Evolutionary conservation across 2,329 filamentous ascomycete genomes (phyloP).

Genomic region (Colletotrichum sp.): DNA sequence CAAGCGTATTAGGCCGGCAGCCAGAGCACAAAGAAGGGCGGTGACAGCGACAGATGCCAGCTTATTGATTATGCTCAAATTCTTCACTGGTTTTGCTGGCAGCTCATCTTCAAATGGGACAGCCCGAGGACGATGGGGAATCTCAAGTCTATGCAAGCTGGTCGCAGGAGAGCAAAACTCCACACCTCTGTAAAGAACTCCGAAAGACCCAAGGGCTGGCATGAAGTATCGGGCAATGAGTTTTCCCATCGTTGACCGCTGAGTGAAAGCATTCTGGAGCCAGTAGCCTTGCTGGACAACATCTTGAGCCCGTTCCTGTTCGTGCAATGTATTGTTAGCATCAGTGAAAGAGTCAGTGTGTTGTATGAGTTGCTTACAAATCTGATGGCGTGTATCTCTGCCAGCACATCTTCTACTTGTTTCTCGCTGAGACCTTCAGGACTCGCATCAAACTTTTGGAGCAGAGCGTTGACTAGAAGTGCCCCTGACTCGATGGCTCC

Average conservation of each 20-base stretch:
- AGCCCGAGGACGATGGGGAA: background rate
- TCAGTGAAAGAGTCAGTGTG: background rate
- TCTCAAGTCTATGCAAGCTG: background rate
- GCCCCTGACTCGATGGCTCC: slow-evolving; percentile 28
- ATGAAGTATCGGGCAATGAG: background rate
- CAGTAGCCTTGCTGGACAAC: background rate
- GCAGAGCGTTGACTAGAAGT: slow-evolving; percentile 22
- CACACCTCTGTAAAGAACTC: background rate
- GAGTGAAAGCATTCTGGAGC: background rate
- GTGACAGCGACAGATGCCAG: background rate
- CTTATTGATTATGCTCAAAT: background rate
- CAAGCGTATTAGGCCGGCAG: background rate
- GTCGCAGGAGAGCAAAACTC: background rate
- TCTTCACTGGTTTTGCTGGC: background rate
- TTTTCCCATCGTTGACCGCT: background rate
- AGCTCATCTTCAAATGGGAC: slow-evolving; percentile 6
- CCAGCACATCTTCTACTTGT: background rate
- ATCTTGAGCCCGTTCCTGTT: background rate
- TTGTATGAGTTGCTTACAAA: background rate
- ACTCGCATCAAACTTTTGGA: background rate
- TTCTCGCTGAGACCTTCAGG: background rate
- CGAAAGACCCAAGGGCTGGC: background rate
- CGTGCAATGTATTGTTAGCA: background rate
- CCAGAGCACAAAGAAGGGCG: background rate
- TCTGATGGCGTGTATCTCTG: background rate